phyloP scores from a whole-genome alignment of 2,329 filamentous ascomycete species.

The Fusarium sp. region DNA sequence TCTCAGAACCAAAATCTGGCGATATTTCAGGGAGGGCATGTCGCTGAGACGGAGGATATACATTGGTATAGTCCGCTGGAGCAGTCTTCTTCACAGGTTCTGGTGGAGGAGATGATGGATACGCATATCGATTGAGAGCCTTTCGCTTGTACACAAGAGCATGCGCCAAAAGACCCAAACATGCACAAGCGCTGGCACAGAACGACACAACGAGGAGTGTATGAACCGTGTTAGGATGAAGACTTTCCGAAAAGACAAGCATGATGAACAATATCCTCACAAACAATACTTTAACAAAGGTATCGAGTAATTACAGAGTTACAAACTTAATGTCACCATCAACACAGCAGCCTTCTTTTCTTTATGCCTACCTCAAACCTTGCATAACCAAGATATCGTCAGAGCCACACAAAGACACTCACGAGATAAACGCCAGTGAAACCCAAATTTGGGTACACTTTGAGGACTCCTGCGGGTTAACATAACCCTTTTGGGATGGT shows the following conservation, averaged over 20 bases:
- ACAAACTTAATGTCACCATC: background rate
- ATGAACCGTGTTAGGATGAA: constrained; percentile 17
- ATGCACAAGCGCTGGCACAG: constrained; percentile 18
- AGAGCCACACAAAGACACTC: background rate
- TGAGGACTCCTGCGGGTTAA: constrained; percentile 32
- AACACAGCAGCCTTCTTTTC: constrained; percentile 25
- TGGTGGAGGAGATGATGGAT: constrained; percentile 20
- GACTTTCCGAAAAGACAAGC: constrained; percentile 26
- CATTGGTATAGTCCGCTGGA: constrained; percentile 41
- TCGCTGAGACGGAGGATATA: constrained; percentile 48
- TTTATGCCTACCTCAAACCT: constrained; percentile 23
- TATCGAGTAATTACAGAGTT: background rate
- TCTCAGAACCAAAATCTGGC: background rate
- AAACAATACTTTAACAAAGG: background rate
- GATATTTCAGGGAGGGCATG: constrained; percentile 28
- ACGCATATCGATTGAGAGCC: constrained; percentile 21
- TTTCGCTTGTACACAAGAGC: constrained; percentile 37
- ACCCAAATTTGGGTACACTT: constrained; percentile 27
- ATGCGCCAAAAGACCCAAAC: constrained; percentile 32
- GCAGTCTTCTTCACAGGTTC: constrained; percentile 33
- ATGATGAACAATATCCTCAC: constrained; percentile 10
- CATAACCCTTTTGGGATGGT: constrained; percentile 34
- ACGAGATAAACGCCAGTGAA: constrained; percentile 25
- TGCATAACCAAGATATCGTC: background rate
- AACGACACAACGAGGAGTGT: constrained; percentile 15